These are phyloP conservation scores for Clathrus columnatus DNA, from an alignment of 768 basidiomycete species.

Conservation along the genomic window DNA sequence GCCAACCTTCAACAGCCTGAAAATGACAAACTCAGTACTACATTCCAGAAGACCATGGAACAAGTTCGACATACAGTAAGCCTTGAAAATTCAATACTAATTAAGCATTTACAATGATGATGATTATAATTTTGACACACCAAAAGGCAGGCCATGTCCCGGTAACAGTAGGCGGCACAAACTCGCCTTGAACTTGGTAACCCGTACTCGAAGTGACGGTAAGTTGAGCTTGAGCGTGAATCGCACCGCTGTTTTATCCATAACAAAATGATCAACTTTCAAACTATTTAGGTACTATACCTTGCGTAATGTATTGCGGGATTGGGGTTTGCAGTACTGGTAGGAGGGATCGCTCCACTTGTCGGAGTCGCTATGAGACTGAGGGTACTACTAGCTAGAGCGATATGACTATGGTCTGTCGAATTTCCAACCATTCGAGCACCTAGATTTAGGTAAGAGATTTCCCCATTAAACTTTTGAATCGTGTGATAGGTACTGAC, in stretches of 20 bases:
- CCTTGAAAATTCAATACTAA: constrained; percentile 3
- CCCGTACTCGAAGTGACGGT: constrained; percentile 29
- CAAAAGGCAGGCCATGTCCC: constrained; percentile 41
- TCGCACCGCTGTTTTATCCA: constrained; percentile 23
- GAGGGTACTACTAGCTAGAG: constrained; percentile 29
- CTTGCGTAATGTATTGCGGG: constrained; percentile 37
- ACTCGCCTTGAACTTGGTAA: constrained; percentile 36
- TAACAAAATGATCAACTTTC: not conserved
- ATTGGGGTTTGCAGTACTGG: constrained; percentile 32
- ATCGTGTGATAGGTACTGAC: constrained; percentile 19
- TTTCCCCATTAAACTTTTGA: not conserved
- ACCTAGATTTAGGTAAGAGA: constrained; percentile 18
- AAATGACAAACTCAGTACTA: not conserved
- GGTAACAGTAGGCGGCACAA: constrained; percentile 30
- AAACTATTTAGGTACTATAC: constrained; percentile 10
- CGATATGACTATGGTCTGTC: constrained; percentile 32
- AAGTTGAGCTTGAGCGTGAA: constrained; percentile 35
- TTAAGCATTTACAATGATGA: not conserved
- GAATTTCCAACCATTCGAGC: constrained; percentile 37
- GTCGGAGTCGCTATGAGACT: constrained; percentile 36
- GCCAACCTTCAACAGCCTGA: constrained; percentile 31
- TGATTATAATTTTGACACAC: constrained; percentile 14
- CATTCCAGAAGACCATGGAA: not conserved
- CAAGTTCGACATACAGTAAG: not conserved
- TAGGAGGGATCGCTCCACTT: constrained; percentile 25